Conservation (phyloP, 495 filamentous ascomycete species). For the Hypoxylon rickii region DNA sequence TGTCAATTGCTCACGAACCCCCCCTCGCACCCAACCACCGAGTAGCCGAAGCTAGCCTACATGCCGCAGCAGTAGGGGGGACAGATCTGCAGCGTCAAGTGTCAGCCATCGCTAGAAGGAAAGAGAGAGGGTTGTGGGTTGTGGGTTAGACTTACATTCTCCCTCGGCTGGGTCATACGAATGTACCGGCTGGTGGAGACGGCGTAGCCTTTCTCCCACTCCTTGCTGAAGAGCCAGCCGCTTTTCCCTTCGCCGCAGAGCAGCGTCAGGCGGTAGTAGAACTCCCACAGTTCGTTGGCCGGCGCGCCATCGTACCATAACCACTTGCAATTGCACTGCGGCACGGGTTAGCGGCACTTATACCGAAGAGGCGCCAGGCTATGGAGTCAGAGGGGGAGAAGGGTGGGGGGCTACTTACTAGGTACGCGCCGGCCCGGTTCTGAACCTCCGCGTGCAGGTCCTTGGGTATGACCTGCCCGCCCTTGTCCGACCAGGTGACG, state of each 20-base stretch:
- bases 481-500: neutral
- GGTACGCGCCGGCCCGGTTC: too few relatives aligned
- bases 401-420: too few relatives aligned
- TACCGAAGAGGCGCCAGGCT: too few relatives aligned
- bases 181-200: constrained; percentile 1
- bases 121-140: too few relatives aligned
- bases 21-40: too few relatives aligned
- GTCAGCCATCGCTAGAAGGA: too few relatives aligned
- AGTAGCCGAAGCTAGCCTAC: too few relatives aligned
- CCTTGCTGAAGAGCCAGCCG: constrained; percentile 31
- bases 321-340: constrained; percentile 60
- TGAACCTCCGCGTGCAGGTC: neutral
- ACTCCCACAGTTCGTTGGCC: constrained; percentile 13
- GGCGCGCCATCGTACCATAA: neutral
- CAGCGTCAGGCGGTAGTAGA: constrained; percentile 13
- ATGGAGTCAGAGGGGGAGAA: too few relatives aligned
- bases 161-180: neutral
- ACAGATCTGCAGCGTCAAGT: too few relatives aligned
- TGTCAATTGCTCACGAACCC: too few relatives aligned
- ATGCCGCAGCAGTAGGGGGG: constrained; percentile 7
- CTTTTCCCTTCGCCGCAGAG: constrained; percentile 17
- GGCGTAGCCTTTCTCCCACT: constrained; percentile 28
- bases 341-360: too few relatives aligned
- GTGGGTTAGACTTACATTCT: too few relatives aligned
- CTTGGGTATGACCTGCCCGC: neutral